A percentile compares a stretch with the other conserved stretches of the same genome.
phyloP scores from a whole-genome alignment of 495 filamentous ascomycete genomes.

The Ascodesmis nigricans region DNA sequence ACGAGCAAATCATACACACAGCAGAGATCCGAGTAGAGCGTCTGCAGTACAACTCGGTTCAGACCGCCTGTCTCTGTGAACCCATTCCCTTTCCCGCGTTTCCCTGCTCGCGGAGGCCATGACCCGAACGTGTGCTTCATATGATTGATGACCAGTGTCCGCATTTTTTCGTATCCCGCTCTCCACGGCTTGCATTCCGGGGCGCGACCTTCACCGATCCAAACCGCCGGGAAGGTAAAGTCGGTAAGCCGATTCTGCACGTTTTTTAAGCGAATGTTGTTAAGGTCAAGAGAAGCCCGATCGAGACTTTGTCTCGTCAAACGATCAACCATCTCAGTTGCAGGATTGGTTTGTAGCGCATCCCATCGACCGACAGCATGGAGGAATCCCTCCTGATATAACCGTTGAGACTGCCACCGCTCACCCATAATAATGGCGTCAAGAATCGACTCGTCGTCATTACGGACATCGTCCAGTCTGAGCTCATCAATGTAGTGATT shows the following conservation, averaged over 20 bases:
- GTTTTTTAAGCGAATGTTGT: slow-evolving; percentile 43
- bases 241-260: slow-evolving; percentile 15
- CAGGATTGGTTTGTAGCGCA: slow-evolving; percentile 37
- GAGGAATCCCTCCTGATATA: slow-evolving; percentile 80
- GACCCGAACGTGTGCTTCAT: slow-evolving; percentile 69
- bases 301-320: slow-evolving; percentile 60
- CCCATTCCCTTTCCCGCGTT: slow-evolving; percentile 66
- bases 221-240: slow-evolving; percentile 81
- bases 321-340: slow-evolving; percentile 43
- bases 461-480: slow-evolving; percentile 52
- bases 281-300: slow-evolving; percentile 57
- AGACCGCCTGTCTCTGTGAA: slow-evolving; percentile 62
- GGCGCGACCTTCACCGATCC: slow-evolving; percentile 41
- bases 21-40: slow-evolving; percentile 69
- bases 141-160: slow-evolving; percentile 49
- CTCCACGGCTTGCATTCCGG: slow-evolving; percentile 57
- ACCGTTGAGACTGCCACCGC: slow-evolving; percentile 50
- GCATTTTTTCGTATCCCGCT: slow-evolving; percentile 44
- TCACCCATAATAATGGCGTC: slow-evolving; percentile 78
- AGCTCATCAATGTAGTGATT: slow-evolving; percentile 54
- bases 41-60: slow-evolving; percentile 58
- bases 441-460: slow-evolving; percentile 71
- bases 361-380: slow-evolving; percentile 85
- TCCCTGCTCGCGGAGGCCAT: slow-evolving; percentile 71
- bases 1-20: slow-evolving; percentile 75